Evolutionary conservation across 2,329 filamentous ascomycete genomes (phyloP).

Genomic region (Hymenotorrendiella dingleyae): DNA sequence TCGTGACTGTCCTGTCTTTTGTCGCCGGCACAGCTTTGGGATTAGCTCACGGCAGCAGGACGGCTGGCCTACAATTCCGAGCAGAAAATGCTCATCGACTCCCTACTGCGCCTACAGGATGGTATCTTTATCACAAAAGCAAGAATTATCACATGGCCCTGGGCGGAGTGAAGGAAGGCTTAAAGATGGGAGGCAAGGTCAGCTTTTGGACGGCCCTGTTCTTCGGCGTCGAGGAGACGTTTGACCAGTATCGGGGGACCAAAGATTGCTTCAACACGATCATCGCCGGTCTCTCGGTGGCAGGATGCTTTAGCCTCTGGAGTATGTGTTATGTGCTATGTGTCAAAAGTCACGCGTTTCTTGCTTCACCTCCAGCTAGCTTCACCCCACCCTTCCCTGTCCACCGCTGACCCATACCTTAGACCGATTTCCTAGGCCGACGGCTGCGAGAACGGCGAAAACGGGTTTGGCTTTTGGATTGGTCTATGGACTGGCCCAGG

Average conservation of each 20-base stretch:
- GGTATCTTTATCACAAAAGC: slow-evolving; percentile 98
- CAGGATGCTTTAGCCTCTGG: slow-evolving; percentile 81
- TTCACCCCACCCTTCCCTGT: slow-evolving; percentile 1
- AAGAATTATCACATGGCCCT: slow-evolving; percentile 88
- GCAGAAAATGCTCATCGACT: slow-evolving; percentile 95
- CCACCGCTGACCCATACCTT: slow-evolving; percentile 12
- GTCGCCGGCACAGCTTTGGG: slow-evolving; percentile 66
- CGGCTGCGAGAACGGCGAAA: slow-evolving; percentile 71
- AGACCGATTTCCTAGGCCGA: slow-evolving; percentile 77
- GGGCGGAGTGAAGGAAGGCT: slow-evolving; percentile 71
- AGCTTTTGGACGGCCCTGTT: slow-evolving; percentile 70
- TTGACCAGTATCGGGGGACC: slow-evolving; percentile 64
- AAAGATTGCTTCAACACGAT: slow-evolving; percentile 78
- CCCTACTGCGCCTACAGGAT: slow-evolving; percentile 73
- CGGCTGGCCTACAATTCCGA: slow-evolving; percentile 75
- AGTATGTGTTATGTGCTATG: slow-evolving; percentile 59
- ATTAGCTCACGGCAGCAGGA: slow-evolving; percentile 64
- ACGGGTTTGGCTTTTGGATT: slow-evolving; percentile 75
- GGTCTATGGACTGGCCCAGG: slow-evolving; percentile 75
- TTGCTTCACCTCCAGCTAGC: too few species aligned
- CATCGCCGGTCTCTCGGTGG: slow-evolving; percentile 75
- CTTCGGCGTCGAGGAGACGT: slow-evolving; percentile 76
- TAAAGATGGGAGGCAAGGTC: slow-evolving; percentile 66
- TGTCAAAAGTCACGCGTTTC: too few species aligned
- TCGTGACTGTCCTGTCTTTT: slow-evolving; percentile 59